A percentile compares a stretch with the other conserved stretches of the same genome.
These are phyloP conservation scores for Rhodamnia argentea DNA, from an alignment of 345 rosid genomes.

Conservation along the genomic window DNA sequence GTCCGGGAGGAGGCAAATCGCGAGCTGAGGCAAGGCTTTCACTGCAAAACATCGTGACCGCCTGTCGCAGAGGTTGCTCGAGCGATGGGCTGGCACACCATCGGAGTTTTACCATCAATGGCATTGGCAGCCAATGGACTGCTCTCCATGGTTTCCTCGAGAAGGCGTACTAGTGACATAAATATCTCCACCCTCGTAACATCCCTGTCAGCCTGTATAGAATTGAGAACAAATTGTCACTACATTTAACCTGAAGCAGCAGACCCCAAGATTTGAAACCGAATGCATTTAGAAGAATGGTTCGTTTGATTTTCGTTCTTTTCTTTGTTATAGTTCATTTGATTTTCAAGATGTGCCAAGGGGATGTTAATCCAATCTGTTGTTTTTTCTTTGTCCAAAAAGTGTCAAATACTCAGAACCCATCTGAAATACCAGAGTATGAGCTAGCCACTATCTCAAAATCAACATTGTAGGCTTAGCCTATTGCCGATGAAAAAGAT, in stretches of 20 bases:
- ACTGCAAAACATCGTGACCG: slow-evolving; percentile 31
- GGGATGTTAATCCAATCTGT: neutral
- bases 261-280: neutral
- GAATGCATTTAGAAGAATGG: neutral
- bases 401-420: neutral
- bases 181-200: slow-evolving; percentile 89
- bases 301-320: neutral
- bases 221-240: neutral
- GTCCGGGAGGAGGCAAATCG: slow-evolving; percentile 8
- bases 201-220: slow-evolving; percentile 70
- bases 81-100: slow-evolving; percentile 6
- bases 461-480: neutral
- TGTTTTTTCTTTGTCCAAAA: neutral
- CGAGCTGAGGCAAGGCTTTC: slow-evolving; percentile 12
- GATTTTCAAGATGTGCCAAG: neutral
- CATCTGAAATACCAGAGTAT: neutral
- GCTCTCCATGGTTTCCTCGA: slow-evolving; percentile 64
- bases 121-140: slow-evolving; percentile 19
- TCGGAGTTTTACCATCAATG: slow-evolving; percentile 36
- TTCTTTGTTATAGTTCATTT: neutral
- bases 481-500: neutral
- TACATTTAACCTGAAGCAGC: neutral
- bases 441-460: neutral
- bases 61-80: slow-evolving; percentile 44
- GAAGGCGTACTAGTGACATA: slow-evolving; percentile 62